phyloP scores from a whole-genome alignment of 495 filamentous ascomycete genomes.

The Rostrohypoxylon terebratum region DNA sequence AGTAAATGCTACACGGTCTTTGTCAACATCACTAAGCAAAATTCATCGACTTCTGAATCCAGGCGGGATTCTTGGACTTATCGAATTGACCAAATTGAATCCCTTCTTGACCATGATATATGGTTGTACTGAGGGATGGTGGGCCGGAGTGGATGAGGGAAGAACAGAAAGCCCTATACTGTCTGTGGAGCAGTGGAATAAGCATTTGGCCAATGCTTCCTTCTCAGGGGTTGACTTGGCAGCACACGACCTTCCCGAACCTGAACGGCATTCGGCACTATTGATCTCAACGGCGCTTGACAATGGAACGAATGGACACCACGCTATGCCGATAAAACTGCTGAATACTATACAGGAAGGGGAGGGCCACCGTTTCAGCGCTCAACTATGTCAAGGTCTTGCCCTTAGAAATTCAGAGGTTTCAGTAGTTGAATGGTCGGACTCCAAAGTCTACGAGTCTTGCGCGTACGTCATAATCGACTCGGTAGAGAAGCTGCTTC shows the following conservation, averaged over 20 bases:
- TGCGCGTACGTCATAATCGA: background rate
- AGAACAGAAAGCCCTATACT: background rate
- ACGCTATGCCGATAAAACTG: background rate
- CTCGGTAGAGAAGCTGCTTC: background rate
- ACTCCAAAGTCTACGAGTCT: background rate
- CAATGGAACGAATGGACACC: background rate
- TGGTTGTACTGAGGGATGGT: background rate
- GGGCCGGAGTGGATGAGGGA: background rate
- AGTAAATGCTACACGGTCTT: background rate
- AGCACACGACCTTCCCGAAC: slow-evolving; percentile 3
- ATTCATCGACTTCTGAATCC: background rate
- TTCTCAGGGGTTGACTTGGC: slow-evolving; percentile 1
- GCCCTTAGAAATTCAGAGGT: background rate
- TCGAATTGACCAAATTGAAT: background rate
- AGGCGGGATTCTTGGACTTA: background rate
- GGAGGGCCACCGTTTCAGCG: background rate
- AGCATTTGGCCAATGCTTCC: background rate
- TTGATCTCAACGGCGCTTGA: background rate
- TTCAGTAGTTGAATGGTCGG: background rate
- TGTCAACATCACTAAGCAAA: background rate
- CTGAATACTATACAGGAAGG: background rate
- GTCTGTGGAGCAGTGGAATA: background rate
- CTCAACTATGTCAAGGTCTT: background rate
- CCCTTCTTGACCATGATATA: background rate
- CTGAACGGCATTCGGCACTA: background rate